phyloP scores from a whole-genome alignment of 805 yeast genomes.

The Ogataea dorogensis region DNA sequence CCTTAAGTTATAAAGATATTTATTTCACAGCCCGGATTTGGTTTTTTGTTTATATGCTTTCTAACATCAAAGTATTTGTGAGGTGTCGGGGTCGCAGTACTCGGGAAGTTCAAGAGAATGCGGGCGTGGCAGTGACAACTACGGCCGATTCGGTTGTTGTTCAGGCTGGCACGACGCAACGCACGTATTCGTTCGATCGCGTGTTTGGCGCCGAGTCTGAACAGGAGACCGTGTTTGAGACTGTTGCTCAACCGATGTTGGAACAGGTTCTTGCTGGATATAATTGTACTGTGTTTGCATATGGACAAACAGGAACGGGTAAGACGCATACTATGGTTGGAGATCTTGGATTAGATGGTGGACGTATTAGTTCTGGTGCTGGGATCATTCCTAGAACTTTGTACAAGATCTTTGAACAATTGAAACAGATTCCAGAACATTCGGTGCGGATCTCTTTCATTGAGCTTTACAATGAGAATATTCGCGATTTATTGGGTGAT shows the following conservation, averaged over 20 bases:
- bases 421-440: constrained; percentile 51
- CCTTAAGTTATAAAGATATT: not conserved
- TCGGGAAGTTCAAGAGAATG: constrained; percentile 55
- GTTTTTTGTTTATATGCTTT: constrained; percentile 9
- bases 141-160: constrained; percentile 48
- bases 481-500: constrained; percentile 63
- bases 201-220: constrained; percentile 83
- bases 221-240: constrained; percentile 63
- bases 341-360: constrained; percentile 43
- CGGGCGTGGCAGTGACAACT: constrained; percentile 59
- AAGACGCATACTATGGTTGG: constrained; percentile 82
- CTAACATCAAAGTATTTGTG: constrained; percentile 59
- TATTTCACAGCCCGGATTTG: constrained; percentile 5
- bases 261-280: constrained; percentile 71
- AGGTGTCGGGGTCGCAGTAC: constrained; percentile 62
- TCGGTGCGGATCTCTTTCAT: constrained; percentile 76
- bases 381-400: constrained; percentile 66
- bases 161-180: constrained; percentile 41
- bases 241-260: constrained; percentile 62
- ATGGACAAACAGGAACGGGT: constrained; percentile 85
- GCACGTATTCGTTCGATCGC: constrained; percentile 70
- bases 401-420: constrained; percentile 49
- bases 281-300: constrained; percentile 78
- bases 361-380: constrained; percentile 44
- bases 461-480: constrained; percentile 85